Evolutionary conservation across 768 basidiomycete genomes (phyloP).

Genomic region (Macrolepiota fuliginosa): DNA sequence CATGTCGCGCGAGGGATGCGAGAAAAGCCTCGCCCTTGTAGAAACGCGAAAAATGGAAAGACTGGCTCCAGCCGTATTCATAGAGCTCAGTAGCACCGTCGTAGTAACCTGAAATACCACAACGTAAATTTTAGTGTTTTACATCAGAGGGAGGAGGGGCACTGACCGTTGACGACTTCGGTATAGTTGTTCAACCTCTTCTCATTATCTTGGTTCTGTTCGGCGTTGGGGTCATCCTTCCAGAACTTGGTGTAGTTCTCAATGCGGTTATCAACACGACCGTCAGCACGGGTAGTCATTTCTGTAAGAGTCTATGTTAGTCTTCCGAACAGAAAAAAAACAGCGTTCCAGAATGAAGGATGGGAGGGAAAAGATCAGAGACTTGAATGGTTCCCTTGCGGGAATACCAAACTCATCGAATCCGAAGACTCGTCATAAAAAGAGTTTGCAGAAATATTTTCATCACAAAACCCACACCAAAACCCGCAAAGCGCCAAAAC

Average conservation of each 20-base stretch:
- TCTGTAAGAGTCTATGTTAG: neutral
- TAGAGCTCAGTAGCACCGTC: conserved; percentile 95
- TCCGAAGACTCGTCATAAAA: conserved; percentile 23
- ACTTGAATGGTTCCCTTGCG: conserved; percentile 39
- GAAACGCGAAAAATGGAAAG: conserved; percentile 97
- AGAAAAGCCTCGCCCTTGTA: conserved; percentile 84
- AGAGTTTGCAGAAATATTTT: conserved; percentile 23
- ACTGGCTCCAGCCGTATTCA: conserved; percentile 90
- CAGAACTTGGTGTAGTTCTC: conserved; percentile 90
- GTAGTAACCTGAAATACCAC: conserved; percentile 70
- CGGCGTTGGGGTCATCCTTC: conserved; percentile 77
- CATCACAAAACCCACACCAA: conserved; percentile 20
- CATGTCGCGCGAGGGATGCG: conserved; percentile 84
- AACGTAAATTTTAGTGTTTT: neutral
- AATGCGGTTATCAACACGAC: conserved; percentile 65
- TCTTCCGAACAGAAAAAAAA: neutral
- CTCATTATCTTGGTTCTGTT: conserved; percentile 61
- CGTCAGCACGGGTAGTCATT: conserved; percentile 37
- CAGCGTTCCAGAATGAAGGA: neutral
- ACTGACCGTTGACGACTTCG: conserved; percentile 89
- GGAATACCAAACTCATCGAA: conserved; percentile 28
- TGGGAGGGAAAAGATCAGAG: conserved; percentile 24
- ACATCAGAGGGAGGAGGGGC: neutral
- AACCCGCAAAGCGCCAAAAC: neutral
- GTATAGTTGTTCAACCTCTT: conserved; percentile 81